Percentiles rank a stretch among this genome's conserved stretches.
Evolutionary conservation across 2,329 filamentous ascomycete species (phyloP).

Genomic region (Juglanconis juglandina): DNA sequence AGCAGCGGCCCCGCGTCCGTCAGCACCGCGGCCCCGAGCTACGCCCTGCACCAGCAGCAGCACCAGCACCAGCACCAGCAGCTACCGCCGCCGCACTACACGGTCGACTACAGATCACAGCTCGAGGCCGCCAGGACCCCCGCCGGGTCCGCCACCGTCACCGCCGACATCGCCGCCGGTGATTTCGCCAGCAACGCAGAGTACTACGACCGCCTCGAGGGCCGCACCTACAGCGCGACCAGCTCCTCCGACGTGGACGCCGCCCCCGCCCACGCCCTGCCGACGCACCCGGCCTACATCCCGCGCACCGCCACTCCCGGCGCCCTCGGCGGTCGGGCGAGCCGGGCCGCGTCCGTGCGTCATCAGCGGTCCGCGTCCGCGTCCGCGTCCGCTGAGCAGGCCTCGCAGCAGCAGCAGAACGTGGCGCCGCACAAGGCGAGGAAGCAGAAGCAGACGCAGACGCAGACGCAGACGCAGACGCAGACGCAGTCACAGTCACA

Average conservation of each 20-base stretch:
- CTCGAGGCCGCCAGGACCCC: neutral
- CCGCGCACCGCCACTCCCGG: slow-evolving; percentile 25
- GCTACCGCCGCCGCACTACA: slow-evolving; percentile 23
- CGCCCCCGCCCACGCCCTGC: slow-evolving; percentile 29
- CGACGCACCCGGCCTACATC: slow-evolving; percentile 48
- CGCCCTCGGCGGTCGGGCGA: slow-evolving; percentile 20
- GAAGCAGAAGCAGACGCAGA: neutral
- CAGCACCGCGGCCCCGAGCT: slow-evolving; percentile 18
- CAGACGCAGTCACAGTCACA: neutral
- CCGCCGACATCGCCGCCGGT: slow-evolving; percentile 10
- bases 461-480: neutral
- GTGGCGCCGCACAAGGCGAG: neutral
- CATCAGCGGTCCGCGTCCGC: neutral
- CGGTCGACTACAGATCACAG: slow-evolving; percentile 30
- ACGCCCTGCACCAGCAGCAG: neutral
- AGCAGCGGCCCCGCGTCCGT: slow-evolving; percentile 20
- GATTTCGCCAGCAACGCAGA: slow-evolving; percentile 32
- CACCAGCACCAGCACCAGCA: slow-evolving; percentile 14
- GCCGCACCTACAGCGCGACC: slow-evolving; percentile 13
- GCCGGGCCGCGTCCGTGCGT: neutral
- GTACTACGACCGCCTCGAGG: slow-evolving; percentile 38
- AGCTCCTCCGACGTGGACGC: neutral
- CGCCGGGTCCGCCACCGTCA: neutral
- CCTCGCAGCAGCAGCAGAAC: neutral
- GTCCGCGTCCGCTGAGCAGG: neutral